A percentile compares a stretch with the other conserved stretches of the same genome.
phyloP scores from a whole-genome alignment of 805 yeast genomes.

The Ogataea degrootiae region DNA sequence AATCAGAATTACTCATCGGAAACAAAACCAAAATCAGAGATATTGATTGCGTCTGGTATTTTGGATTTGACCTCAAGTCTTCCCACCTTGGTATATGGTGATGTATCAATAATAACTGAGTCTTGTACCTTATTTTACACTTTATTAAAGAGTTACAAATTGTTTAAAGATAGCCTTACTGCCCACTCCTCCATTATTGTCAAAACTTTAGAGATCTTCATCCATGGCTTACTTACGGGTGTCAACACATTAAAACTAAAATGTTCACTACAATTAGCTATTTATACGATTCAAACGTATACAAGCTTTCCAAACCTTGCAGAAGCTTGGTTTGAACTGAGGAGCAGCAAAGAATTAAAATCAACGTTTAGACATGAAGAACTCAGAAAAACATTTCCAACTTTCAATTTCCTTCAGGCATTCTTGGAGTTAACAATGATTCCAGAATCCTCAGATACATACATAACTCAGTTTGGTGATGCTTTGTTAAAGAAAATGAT shows the following conservation, averaged over 20 bases:
- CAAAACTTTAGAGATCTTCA: conserved; percentile 8
- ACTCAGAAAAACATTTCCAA: conserved; percentile 9
- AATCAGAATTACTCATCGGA: conserved; percentile 15
- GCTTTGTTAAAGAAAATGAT: conserved; percentile 6
- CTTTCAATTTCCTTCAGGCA: conserved; percentile 14
- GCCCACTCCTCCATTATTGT: conserved; percentile 4
- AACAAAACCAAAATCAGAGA: conserved; percentile 8
- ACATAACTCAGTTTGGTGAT: conserved; percentile 7
- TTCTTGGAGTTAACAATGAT: conserved; percentile 5
- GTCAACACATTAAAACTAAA: conserved; percentile 10
- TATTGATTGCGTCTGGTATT: conserved; percentile 9
- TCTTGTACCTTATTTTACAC: conserved; percentile 2
- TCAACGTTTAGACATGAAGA: conserved; percentile 1
- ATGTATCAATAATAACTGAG: conserved; percentile 9
- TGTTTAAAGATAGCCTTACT: conserved; percentile 12
- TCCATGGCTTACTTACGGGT: conserved; percentile 5
- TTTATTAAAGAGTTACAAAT: conserved; percentile 10
- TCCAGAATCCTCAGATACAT: conserved; percentile 3
- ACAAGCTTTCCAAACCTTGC: conserved; percentile 9
- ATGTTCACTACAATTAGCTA: conserved; percentile 10
- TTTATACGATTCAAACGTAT: conserved; percentile 9
- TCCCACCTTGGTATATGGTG: conserved; percentile 8
- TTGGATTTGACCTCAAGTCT: conserved; percentile 7
- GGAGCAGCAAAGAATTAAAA: conserved; percentile 3
- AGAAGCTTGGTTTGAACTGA: conserved; percentile 15